Conservation (phyloP, 257 asterid species). For the Nicotiana noctiflora region DNA sequence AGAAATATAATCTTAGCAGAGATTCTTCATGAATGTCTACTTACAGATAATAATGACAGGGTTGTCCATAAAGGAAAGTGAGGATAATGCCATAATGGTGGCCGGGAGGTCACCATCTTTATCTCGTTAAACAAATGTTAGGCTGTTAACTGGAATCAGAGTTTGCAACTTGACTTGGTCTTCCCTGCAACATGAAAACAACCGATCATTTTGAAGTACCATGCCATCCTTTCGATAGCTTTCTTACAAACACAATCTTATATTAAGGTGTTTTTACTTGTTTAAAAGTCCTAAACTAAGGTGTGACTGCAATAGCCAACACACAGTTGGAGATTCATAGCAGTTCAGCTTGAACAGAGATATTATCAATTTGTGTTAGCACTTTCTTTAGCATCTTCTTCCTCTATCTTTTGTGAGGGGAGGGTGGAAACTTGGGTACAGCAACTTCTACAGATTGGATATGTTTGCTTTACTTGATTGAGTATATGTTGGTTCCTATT, state of each 20-base stretch:
- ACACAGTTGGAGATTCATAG: too few species aligned
- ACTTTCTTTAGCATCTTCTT: not conserved
- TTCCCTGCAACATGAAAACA: not conserved
- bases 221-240: not conserved
- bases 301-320: too few species aligned
- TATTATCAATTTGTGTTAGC: not conserved
- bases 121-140: not conserved
- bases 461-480: not conserved
- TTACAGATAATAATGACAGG: not conserved
- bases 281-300: not conserved
- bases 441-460: not conserved
- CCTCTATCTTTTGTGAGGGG: not conserved
- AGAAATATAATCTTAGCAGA: not conserved
- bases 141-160: not conserved
- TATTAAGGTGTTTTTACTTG: not conserved
- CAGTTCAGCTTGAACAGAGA: not conserved
- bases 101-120: not conserved
- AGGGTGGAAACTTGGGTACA: not conserved
- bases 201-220: not conserved
- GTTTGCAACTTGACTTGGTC: not conserved
- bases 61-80: not conserved
- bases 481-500: not conserved
- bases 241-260: not conserved
- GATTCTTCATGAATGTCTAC: not conserved
- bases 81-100: not conserved